Base-by-base conservation (phyloP, 495 filamentous ascomycete species). In the Elasticomyces elasticus region DNA sequence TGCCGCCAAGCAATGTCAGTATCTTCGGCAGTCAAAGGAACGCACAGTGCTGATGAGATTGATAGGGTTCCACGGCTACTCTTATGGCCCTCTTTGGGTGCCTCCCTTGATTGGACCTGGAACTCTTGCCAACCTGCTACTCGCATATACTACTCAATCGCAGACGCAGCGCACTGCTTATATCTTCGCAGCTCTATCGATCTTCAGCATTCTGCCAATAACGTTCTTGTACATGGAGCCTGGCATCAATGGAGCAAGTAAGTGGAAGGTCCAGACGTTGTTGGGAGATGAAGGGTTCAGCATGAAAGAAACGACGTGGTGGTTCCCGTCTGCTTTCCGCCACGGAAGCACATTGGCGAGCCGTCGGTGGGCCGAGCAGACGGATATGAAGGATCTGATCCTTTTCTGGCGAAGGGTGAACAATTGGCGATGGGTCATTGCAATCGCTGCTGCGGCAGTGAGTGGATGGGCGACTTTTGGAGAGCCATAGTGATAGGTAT, bases 1-100 rank as follows among this genome's bases (percentile, higher is more conserved):
- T 22, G 57, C 63, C 52, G 66, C 66, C 13, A 66, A 62, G 42
- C 63, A 68, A 44, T 68, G 66, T n/a, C n/a, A n/a, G n/a, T n/a
- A n/a, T n/a, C n/a, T n/a, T n/a, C n/a, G n/a, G n/a, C n/a, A n/a
- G n/a, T n/a, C n/a, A n/a, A n/a, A n/a, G n/a, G n/a, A n/a, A n/a
- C n/a, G n/a, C n/a, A n/a, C n/a, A n/a, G n/a, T n/a, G n/a, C n/a
- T n/a, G n/a, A n/a, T n/a, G n/a, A n/a, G n/a, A n/a, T n/a, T n/a
- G n/a, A n/a, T n/a, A n/a, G n/a, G n/a, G 66, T 52, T 64, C 6
- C 52, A 60, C 25, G 63, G 64, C 17, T 66, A 68, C 54, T 55
- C 59, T 38, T 58, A 58, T 49, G 60, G 56, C 22, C 52, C 65
- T 6, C 43, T 46, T 28, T 67, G 65, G 54, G 64, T 68, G n/a